Percentiles rank a stretch among this genome's conserved stretches.
Evolutionary conservation across 2,329 filamentous ascomycete genomes (phyloP).

Genomic region (Colletotrichum sojae): DNA sequence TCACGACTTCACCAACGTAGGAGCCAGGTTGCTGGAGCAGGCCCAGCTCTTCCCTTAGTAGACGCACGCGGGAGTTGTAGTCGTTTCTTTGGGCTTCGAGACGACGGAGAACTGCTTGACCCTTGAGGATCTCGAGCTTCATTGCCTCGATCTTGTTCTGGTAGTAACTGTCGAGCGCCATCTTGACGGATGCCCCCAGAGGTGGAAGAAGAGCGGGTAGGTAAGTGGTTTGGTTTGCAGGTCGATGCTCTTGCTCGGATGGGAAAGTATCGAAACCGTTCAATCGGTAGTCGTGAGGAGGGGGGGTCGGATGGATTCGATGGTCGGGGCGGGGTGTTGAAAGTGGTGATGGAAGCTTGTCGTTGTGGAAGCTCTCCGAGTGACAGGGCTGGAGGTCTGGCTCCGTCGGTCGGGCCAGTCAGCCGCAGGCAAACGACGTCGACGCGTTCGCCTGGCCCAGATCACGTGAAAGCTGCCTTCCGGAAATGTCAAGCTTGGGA

Average conservation of each 20-base stretch:
- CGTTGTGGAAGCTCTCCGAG: constrained; percentile 40
- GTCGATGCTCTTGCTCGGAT: not conserved
- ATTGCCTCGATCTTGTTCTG: constrained; percentile 99
- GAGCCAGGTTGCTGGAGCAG: constrained; percentile 97
- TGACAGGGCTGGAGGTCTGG: constrained; percentile 40
- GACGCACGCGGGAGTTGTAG: constrained; percentile 97
- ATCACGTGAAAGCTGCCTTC: constrained; percentile 26
- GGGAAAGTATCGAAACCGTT: not conserved
- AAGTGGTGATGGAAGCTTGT: constrained; percentile 40
- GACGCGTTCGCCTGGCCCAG: constrained; percentile 36
- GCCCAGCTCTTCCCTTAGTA: constrained; percentile 95
- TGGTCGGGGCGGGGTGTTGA: constrained; percentile 22
- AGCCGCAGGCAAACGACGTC: constrained; percentile 43
- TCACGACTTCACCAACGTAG: constrained; percentile 99
- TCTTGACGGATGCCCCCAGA: constrained; percentile 64
- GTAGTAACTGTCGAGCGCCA: constrained; percentile 99
- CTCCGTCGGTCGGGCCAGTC: constrained; percentile 33
- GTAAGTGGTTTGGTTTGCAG: not conserved
- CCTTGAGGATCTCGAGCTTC: constrained; percentile 99
- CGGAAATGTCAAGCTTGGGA: constrained; percentile 25
- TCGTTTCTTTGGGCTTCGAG: constrained; percentile 98
- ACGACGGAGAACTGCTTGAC: constrained; percentile 93
- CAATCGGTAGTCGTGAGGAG: constrained; percentile 26
- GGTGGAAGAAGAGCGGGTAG: constrained; percentile 39
- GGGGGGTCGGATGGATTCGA: constrained; percentile 24